Evolutionary conservation across 441 rosid species (phyloP), one percentile per base, ranked within the genome.

Genomic region (Erodium moschatum): DNA sequence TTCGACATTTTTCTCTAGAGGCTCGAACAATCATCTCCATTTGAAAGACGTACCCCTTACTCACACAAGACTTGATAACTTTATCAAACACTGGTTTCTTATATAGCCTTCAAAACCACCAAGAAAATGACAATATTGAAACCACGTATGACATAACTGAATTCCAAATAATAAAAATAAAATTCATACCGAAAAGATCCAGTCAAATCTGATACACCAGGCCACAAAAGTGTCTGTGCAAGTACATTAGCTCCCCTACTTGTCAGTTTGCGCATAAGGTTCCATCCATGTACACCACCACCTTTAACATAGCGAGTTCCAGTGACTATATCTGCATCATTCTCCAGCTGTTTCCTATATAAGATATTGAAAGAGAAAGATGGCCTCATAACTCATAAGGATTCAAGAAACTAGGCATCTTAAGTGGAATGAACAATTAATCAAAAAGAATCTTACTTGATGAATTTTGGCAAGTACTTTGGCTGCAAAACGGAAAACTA

Each of bases 1-100:
- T 90, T 73, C 76, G 92, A 81, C 81, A 88, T 74, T 96, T 87
- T 78, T 87, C 88, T 75, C 99, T 88, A 38, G 96, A 82, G 42
- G 97, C 99, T 67, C 97, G 93, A 46, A 94, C 99, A 66, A 94
- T 91, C 94, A 94, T 94, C 85, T 94, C 99, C 97, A 94, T 94
- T 78, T 94, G 99, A 78, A 94, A 94, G 67, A 94, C 99, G 64
- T 91, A 91, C 24, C 97, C 95, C 77, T 91, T 94, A 72, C 97
- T 94, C 61, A 91, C 97, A 64, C 89, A 85, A 54, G 96, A 85
- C 70, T 81, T 78, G 67, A 94, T 91, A 50, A 91, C 79, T 63
- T 88, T 96, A 83, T 94, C 92, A 52, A 94, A 91, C 72, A 79
- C 97, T 1, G 87, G 83, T 80, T 88, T 94, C 85, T 77, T 79